Evolutionary conservation across 1,284 basidiomycete genomes (phyloP), one percentile per base, ranked within the genome.

Genomic region (Ceratobasidium sp.): DNA sequence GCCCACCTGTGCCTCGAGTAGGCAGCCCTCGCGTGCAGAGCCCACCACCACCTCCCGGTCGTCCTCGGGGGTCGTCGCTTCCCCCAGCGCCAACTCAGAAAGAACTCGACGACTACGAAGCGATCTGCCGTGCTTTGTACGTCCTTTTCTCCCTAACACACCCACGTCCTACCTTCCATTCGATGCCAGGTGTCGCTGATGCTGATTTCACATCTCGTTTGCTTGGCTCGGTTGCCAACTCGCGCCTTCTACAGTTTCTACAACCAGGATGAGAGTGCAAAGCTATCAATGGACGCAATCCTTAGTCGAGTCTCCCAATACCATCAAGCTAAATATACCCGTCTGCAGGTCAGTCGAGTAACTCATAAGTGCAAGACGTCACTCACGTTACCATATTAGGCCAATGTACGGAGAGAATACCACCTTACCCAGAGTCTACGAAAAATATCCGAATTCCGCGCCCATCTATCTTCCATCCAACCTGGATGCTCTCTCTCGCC

Each of bases 301-400:
- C 53, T 75, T 21, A 65, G 65, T 21, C 62, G 58, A 10, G 34
- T 74, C 26, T 69, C 73, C 14, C 74, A 75, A 41, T 61, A 67
- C 28, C 73, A 76, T 26, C 75, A 72, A 57, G 74, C 75, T n/a
- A 75, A 72, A n/a, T 76, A 74, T 62, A 76, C 73, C 30, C 73
- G 74, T 18, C 41, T 76, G 12, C 74, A 76, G 67, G 75, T 75
- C 26, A 57, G 75, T 57, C 57, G 64, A 26, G 36, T 45, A 34
- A 61, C 73, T 36, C 30, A 2, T 12, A 21, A 28, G 64, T 65
- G 46, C 21, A 39, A 26, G 30, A 30, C 36, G 21, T 21, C 28
- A 48, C 52, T 57, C 39, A 58, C 43, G 41, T 9, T 18, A 16
- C 41, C 14, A 46, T 45, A 52, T 39, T 32, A 67, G 61, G 45